These are phyloP conservation scores for Aspergillus novoparasiticus DNA, from an alignment of 2,329 filamentous ascomycete species.

Conservation along the genomic window DNA sequence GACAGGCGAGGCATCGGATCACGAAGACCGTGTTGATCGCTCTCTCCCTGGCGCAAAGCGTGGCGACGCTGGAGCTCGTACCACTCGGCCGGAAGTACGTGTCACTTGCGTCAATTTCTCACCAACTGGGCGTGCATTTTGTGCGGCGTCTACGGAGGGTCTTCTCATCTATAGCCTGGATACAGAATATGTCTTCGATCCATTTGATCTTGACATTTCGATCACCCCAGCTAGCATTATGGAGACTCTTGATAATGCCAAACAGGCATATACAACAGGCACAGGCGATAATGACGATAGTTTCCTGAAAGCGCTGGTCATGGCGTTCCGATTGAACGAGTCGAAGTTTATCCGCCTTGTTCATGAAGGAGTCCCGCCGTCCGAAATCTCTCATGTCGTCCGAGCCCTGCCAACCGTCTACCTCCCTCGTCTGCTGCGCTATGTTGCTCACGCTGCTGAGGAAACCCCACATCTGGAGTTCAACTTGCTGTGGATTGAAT, in stretches of 20 bases:
- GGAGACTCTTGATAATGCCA: conserved; percentile 63
- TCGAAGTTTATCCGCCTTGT: conserved; percentile 77
- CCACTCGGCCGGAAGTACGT: conserved; percentile 76
- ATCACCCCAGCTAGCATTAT: conserved; percentile 88
- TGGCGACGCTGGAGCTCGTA: conserved; percentile 80
- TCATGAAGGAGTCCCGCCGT: conserved; percentile 78
- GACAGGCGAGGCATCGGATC: conserved; percentile 83
- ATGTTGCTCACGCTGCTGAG: conserved; percentile 85
- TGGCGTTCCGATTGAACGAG: conserved; percentile 96
- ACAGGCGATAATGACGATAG: conserved; percentile 70
- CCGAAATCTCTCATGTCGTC: conserved; percentile 76
- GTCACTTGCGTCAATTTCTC: conserved; percentile 85
- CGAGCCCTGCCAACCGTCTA: conserved; percentile 81
- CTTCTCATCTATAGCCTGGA: conserved; percentile 92
- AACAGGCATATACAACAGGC: conserved; percentile 30
- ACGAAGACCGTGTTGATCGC: conserved; percentile 78
- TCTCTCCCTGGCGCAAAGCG: conserved; percentile 83
- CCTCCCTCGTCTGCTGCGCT: conserved; percentile 79
- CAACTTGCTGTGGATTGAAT: conserved; percentile 89
- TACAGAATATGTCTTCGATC: conserved; percentile 81
- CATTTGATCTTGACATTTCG: conserved; percentile 91
- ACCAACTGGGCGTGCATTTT: conserved; percentile 86
- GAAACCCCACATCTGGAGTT: conserved; percentile 93
- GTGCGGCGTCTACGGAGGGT: conserved; percentile 91
- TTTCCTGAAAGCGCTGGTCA: conserved; percentile 88